These are phyloP conservation scores for Thymus mandschuricus DNA, from an alignment of 257 asterid genomes.

Conservation along the genomic window DNA sequence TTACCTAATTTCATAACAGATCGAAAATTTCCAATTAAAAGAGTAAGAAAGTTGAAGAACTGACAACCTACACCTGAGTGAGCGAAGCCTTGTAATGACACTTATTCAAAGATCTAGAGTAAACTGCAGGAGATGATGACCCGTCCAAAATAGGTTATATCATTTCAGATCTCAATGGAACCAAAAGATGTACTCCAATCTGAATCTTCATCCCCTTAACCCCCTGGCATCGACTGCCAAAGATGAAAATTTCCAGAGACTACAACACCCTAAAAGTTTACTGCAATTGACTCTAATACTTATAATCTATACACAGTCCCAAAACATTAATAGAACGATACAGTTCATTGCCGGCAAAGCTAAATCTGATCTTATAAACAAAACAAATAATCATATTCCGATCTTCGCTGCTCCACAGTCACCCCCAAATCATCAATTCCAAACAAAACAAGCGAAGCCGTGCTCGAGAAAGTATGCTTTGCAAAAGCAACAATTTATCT, in stretches of 20 bases:
- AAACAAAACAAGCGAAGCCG: neutral
- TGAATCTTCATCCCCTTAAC: neutral
- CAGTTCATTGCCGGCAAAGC: slow-evolving; percentile 17
- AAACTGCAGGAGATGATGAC: slow-evolving; percentile 22
- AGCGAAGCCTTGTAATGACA: slow-evolving; percentile 17
- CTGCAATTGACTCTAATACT: slow-evolving; percentile 5
- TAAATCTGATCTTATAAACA: slow-evolving; percentile 23
- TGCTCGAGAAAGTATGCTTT: slow-evolving; percentile 14
- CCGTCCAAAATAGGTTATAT: slow-evolving; percentile 1
- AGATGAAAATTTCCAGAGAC: slow-evolving; percentile 17
- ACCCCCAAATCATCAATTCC: slow-evolving; percentile 16
- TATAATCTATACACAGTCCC: slow-evolving; percentile 8
- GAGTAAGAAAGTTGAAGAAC: neutral
- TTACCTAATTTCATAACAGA: slow-evolving; percentile 18
- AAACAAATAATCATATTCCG: neutral
- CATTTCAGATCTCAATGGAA: slow-evolving; percentile 16
- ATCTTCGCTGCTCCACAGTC: slow-evolving; percentile 21
- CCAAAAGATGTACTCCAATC: slow-evolving; percentile 6
- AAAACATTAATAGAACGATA: slow-evolving; percentile 12
- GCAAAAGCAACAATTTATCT: slow-evolving; percentile 21
- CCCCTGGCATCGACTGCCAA: neutral
- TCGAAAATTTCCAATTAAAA: slow-evolving; percentile 1
- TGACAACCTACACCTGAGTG: slow-evolving; percentile 1
- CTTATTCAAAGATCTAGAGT: slow-evolving; percentile 14
- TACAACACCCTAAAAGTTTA: neutral